Conservation (phyloP, 2,329 filamentous ascomycete genomes). For the Diaporthe sp. region DNA sequence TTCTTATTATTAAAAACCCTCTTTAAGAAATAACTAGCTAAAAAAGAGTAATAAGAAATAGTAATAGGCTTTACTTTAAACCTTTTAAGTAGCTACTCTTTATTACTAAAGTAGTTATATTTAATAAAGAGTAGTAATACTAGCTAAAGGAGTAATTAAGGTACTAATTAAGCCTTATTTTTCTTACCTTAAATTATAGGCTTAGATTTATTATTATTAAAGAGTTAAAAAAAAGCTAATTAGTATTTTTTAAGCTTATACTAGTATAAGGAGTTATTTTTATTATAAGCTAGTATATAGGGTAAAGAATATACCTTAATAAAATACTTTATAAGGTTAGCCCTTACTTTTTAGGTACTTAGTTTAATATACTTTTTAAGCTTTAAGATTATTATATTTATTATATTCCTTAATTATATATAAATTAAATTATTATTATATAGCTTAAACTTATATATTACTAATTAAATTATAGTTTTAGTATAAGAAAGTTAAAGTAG, state of each 20-base stretch:
- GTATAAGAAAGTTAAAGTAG: not conserved
- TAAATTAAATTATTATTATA: not conserved
- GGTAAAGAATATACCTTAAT: not conserved
- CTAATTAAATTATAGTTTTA: not conserved
- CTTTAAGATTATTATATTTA: not conserved
- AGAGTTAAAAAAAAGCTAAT: not conserved
- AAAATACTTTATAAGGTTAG: not conserved
- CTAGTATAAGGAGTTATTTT: not conserved
- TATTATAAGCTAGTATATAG: not conserved
- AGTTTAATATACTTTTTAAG: not conserved
- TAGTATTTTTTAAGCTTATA: not conserved
- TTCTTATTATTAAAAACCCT: too few relatives aligned
- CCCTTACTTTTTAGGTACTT: not conserved
- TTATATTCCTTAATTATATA: not conserved
- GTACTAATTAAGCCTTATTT: not conserved
- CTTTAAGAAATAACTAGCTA: too few relatives aligned
- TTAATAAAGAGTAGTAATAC: not conserved
- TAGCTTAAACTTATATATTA: not conserved
- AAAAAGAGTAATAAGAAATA: too few relatives aligned
- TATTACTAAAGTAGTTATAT: not conserved
- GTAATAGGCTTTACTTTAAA: too few relatives aligned
- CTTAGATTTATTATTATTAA: not conserved
- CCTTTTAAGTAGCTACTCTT: not conserved
- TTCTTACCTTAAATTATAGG: not conserved
- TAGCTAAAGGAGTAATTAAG: not conserved